Conservation (phyloP, 192 early-diverging fungal genomes). For the Gorgonomyces haynaldii region DNA sequence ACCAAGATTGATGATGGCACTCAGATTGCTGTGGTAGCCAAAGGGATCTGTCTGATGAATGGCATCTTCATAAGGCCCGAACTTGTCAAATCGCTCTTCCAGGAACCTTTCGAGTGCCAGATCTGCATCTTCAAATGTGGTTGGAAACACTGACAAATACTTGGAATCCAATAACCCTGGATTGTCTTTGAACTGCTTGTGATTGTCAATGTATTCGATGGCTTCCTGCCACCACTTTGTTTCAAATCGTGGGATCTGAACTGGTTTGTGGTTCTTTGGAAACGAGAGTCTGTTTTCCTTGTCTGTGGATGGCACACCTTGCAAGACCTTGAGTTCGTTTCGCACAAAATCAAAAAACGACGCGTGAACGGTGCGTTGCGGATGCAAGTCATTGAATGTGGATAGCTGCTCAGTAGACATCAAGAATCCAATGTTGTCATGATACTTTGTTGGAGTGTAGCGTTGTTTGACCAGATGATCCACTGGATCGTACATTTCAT, state of each 20-base stretch:
- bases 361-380: neutral
- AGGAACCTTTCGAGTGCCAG: neutral
- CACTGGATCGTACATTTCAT: neutral
- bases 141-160: neutral
- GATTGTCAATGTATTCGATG: neutral
- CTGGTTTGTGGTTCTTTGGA: neutral
- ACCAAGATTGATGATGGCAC: neutral
- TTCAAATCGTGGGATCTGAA: too few species aligned
- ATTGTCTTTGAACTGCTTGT: neutral
- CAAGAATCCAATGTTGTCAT: neutral
- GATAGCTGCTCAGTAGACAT: neutral
- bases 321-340: neutral
- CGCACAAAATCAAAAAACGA: neutral
- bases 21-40: neutral
- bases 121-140: neutral
- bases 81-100: neutral
- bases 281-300: neutral
- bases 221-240: neutral
- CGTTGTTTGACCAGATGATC: neutral
- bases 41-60: neutral
- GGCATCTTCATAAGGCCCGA: neutral
- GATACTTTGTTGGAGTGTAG: neutral
- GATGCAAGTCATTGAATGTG: neutral
- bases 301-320: neutral
- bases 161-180: neutral